Evolutionary conservation across 352 stramenopile species (phyloP).

Genomic region (Nothophytophthora sp.): DNA sequence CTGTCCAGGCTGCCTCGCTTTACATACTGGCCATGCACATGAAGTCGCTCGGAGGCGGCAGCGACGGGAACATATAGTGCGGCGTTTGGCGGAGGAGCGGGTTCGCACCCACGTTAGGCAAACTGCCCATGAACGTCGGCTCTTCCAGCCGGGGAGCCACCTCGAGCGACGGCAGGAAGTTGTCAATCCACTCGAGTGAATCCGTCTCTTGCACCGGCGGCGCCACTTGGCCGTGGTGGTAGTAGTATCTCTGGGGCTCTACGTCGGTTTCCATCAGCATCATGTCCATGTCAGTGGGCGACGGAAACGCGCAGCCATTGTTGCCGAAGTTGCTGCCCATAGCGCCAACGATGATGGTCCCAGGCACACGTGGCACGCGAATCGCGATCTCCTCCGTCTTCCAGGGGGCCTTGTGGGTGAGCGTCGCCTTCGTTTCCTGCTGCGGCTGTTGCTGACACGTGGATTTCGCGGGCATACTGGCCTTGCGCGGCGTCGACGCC

Average conservation of each 20-base stretch:
- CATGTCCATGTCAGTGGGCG: slow-evolving; percentile 47
- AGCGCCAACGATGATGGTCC: neutral
- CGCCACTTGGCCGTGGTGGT: slow-evolving; percentile 5
- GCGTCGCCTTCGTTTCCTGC: neutral
- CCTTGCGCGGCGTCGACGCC: slow-evolving; percentile 4
- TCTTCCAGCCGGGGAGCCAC: slow-evolving; percentile 18
- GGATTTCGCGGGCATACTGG: slow-evolving; percentile 1
- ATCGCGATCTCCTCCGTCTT: slow-evolving; percentile 38
- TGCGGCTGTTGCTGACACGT: slow-evolving; percentile 1
- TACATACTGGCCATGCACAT: slow-evolving; percentile 34
- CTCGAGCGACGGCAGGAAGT: slow-evolving; percentile 53
- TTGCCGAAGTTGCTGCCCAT: slow-evolving; percentile 13
- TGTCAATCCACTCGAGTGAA: slow-evolving; percentile 73
- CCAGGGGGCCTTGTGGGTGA: slow-evolving; percentile 17
- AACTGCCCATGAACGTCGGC: slow-evolving; percentile 26
- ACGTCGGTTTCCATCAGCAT: slow-evolving; percentile 47
- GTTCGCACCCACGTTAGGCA: slow-evolving; percentile 21
- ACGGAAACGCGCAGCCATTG: slow-evolving; percentile 29
- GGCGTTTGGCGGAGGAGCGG: slow-evolving; percentile 17
- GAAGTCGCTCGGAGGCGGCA: slow-evolving; percentile 22
- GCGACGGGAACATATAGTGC: slow-evolving; percentile 23
- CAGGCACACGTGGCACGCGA: slow-evolving; percentile 18
- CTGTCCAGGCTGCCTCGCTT: slow-evolving; percentile 3
- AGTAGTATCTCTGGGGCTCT: slow-evolving; percentile 15
- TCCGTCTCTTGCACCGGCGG: slow-evolving; percentile 33